Base-by-base conservation (phyloP, 176 grass and related monocot species). In the Otatea glauca region DNA sequence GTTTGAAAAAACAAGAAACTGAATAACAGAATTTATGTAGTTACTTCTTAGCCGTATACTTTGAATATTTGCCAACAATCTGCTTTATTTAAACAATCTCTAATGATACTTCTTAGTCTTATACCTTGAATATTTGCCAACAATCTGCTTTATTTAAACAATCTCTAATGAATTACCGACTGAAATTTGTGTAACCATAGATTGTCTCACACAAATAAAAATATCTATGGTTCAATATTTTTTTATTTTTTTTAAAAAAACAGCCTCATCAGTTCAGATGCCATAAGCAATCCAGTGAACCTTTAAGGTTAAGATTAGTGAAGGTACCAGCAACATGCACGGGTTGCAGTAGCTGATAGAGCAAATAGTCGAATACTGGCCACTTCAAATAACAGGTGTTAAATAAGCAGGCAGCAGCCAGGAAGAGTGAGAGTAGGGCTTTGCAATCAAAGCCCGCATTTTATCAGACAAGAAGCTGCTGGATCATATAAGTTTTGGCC, bases 1-100 rank as follows among this genome's bases (percentile, higher is more conserved):
- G 54, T 49, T 63, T 55, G 15, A 21, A 37, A 73, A 62, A 61
- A 83, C 21, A 60, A 54, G 27, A 79, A 47, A 32, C 58, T 60
- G 12, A 43, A 60, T 43, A 77, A 61, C 2, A 41, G 2, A 60
- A 23, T 39, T 15, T 43, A 43, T 77, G 60, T 77, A 5, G 5
- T 5, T 72, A 77, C 9, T 43, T 42, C 0, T 24, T 27, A 43
- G 7, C 18, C 11, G 9, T 69, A 15, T 58, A 35, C 35, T 58
- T 37, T 21, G 47, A 65, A 49, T 49, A 53, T 34, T 47, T 15
- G 3, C 23, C 5, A 62, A 45, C 16, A 63, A 53, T 45, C 45
- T 72, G 43, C 37, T 77, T 16, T 85, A 39, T 59, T 84, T 74
- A 59, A 89, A 74, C n/a, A n/a, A n/a, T n/a, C n/a, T n/a, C n/a